These are phyloP conservation scores for Garcia nutans DNA, from an alignment of 345 rosid genomes.

Conservation along the genomic window DNA sequence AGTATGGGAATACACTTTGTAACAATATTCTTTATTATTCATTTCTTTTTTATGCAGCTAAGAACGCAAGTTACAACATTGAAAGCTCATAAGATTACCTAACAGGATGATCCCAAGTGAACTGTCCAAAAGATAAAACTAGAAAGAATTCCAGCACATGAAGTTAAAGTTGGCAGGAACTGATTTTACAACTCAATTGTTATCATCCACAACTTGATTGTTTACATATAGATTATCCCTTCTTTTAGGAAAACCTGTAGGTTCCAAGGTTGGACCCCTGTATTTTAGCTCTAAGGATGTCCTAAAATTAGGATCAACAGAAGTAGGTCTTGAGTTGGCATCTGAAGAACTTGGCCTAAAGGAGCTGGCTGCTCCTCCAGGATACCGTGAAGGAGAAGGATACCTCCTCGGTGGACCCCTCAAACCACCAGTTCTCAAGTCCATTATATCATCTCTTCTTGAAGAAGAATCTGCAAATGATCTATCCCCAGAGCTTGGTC, in stretches of 20 bases:
- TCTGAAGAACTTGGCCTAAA: conserved; percentile 60
- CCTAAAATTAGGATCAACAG: conserved; percentile 59
- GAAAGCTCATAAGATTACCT: conserved; percentile 10
- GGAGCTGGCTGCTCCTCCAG: conserved; percentile 56
- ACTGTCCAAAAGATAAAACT: conserved; percentile 6
- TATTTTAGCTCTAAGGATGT: conserved; percentile 24
- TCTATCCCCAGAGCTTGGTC: conserved; percentile 52
- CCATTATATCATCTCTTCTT: conserved; percentile 58
- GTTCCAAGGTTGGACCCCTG: conserved; percentile 58
- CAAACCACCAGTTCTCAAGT: conserved; percentile 51
- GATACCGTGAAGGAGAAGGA: conserved; percentile 60
- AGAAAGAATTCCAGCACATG: conserved; percentile 9
- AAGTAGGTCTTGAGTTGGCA: conserved; percentile 49
- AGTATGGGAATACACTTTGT: too few species aligned
- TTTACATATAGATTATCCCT: conserved; percentile 56
- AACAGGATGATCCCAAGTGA: conserved; percentile 1
- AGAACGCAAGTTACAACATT: conserved; percentile 26
- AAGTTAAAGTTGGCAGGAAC: conserved; percentile 6
- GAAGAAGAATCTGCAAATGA: conserved; percentile 59
- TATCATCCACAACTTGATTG: conserved; percentile 61
- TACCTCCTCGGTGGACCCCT: conserved; percentile 54
- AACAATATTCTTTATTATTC: conserved; percentile 7
- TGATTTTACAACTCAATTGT: conserved; percentile 31
- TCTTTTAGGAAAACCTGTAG: conserved; percentile 58
- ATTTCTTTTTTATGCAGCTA: conserved; percentile 7